These are phyloP conservation scores for Colletotrichum spinosum DNA, from an alignment of 2,329 filamentous ascomycete species.

Conservation along the genomic window DNA sequence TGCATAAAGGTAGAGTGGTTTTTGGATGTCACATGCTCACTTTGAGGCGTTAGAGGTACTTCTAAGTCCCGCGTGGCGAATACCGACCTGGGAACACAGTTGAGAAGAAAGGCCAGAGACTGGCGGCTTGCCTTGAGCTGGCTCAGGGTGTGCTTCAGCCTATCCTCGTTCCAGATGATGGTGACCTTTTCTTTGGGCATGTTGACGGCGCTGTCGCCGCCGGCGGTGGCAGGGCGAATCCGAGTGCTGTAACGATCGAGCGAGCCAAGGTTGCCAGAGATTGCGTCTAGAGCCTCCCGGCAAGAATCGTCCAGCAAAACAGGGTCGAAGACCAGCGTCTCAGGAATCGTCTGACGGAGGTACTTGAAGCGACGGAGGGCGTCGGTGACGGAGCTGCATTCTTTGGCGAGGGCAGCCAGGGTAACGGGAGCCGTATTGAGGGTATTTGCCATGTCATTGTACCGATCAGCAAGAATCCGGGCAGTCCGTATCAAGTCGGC, in stretches of 20 bases:
- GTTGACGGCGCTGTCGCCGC: conserved; percentile 31
- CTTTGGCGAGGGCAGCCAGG: conserved; percentile 37
- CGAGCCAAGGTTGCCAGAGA: conserved; percentile 21
- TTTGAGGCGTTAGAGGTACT: conserved; percentile 3
- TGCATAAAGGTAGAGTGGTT: conserved; percentile 36
- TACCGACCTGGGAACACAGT: conserved; percentile 35
- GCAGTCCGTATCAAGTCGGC: conserved; percentile 29
- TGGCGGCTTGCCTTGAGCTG: conserved; percentile 28
- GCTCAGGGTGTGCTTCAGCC: conserved; percentile 27
- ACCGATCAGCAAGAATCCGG: conserved; percentile 29
- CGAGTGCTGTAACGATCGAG: conserved; percentile 30
- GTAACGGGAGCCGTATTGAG: conserved; percentile 40
- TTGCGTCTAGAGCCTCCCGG: conserved; percentile 26
- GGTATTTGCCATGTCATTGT: conserved; percentile 21
- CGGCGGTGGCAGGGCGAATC: conserved; percentile 24
- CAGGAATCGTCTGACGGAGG: conserved; percentile 22
- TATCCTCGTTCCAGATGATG: conserved; percentile 39
- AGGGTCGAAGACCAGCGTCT: conserved; percentile 19
- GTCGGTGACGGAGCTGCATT: conserved; percentile 35
- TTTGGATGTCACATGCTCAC: conserved; percentile 34
- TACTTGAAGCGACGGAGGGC: conserved; percentile 31
- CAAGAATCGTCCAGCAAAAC: conserved; percentile 32
- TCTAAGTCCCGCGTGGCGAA: too few relatives aligned
- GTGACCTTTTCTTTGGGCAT: conserved; percentile 30
- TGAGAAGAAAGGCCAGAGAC: conserved; percentile 34